Evolutionary conservation across 2,329 filamentous ascomycete genomes (phyloP).

Genomic region (Onygenales sp.): DNA sequence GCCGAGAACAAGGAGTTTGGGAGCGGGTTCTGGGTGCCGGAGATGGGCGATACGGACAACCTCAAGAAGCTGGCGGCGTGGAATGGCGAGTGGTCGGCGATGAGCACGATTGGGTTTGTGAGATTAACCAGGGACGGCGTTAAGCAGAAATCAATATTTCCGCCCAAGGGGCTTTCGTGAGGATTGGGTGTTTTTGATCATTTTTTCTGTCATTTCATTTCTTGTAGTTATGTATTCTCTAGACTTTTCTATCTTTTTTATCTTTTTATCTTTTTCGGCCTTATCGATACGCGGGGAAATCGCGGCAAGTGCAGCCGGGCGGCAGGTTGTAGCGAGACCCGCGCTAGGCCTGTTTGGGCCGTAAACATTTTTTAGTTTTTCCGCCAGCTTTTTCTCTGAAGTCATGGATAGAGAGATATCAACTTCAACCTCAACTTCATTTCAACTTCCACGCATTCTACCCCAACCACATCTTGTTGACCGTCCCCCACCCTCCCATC

Average conservation of each 20-base stretch:
- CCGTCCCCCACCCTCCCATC: not conserved
- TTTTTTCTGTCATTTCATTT: too few species aligned
- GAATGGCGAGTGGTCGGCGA: slow-evolving; percentile 75
- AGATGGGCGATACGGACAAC: slow-evolving; percentile 60
- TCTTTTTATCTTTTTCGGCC: not conserved
- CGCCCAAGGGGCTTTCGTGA: slow-evolving; percentile 53
- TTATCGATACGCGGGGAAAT: not conserved
- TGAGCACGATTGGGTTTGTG: slow-evolving; percentile 68
- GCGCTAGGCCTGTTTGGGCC: not conserved
- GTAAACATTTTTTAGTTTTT: not conserved
- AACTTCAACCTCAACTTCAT: not conserved
- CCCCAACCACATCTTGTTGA: slow-evolving; percentile 3
- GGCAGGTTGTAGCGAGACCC: not conserved
- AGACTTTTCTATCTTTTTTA: not conserved
- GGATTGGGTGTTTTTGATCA: slow-evolving; percentile 3
- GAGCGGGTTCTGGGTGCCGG: slow-evolving; percentile 71
- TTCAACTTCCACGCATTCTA: not conserved
- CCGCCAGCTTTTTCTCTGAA: not conserved
- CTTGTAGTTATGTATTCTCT: slow-evolving; percentile 4
- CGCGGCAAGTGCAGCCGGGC: too few species aligned
- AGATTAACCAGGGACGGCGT: slow-evolving; percentile 58
- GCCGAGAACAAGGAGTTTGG: slow-evolving; percentile 69
- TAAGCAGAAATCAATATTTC: slow-evolving; percentile 65
- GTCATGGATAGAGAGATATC: not conserved
- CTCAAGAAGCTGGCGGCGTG: slow-evolving; percentile 59